phyloP scores from a whole-genome alignment of 148 eudicot genomes.

The Polygonum maritimum region DNA sequence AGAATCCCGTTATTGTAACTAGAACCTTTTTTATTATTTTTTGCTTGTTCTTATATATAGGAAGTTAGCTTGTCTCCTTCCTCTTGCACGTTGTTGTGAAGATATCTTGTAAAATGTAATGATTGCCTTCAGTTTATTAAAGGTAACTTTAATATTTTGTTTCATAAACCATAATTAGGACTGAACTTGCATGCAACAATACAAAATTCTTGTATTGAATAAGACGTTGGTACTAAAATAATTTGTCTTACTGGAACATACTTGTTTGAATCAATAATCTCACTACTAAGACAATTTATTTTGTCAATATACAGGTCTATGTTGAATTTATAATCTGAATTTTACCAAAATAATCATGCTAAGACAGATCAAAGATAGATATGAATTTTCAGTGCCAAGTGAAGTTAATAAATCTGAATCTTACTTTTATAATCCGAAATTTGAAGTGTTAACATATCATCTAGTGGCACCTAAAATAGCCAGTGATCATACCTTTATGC shows the following conservation, averaged over 20 bases:
- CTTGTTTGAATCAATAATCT: neutral
- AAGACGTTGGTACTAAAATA: neutral
- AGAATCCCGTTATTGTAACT: neutral
- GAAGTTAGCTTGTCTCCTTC: neutral
- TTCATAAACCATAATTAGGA: neutral
- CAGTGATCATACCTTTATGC: too few species aligned
- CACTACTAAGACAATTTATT: neutral
- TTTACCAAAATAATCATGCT: too few species aligned
- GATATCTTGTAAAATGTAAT: neutral
- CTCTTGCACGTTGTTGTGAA: neutral
- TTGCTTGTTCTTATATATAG: neutral
- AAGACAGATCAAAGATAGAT: too few species aligned
- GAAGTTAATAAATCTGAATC: too few species aligned
- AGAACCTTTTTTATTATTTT: neutral
- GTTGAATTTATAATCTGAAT: too few species aligned
- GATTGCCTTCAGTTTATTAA: neutral
- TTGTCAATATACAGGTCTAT: constrained; percentile 62
- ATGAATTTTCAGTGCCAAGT: too few species aligned
- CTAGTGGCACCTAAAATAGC: too few species aligned
- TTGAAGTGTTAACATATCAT: too few species aligned
- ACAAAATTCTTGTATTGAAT: neutral
- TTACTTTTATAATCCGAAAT: too few species aligned
- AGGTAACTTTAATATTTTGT: neutral
- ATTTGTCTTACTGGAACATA: neutral
- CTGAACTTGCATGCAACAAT: neutral